Percentiles rank a stretch among this genome's conserved stretches.
Conservation (phyloP, 345 rosid genomes). For the Salix suchowensis region DNA sequence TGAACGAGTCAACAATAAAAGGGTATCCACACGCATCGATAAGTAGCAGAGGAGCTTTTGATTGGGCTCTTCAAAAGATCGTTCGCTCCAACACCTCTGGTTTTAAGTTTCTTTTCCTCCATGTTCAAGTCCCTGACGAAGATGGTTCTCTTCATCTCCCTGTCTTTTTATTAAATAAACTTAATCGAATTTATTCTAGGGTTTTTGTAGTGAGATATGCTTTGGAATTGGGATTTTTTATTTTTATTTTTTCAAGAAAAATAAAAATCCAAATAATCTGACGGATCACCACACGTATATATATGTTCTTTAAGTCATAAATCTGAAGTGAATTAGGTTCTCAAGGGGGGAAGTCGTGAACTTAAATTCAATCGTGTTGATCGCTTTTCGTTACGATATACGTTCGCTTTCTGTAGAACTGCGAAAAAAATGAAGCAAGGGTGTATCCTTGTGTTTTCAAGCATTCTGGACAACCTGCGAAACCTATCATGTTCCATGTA, state of each 20-base stretch:
- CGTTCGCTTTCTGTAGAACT: not conserved
- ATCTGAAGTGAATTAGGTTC: too few relatives aligned
- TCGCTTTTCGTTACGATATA: too few relatives aligned
- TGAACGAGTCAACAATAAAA: constrained; percentile 84
- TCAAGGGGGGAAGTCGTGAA: too few relatives aligned
- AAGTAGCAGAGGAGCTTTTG: constrained; percentile 87
- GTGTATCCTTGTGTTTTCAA: not conserved
- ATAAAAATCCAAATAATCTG: too few relatives aligned
- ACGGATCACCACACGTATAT: too few relatives aligned
- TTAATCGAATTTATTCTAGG: not conserved
- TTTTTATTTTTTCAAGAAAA: too few relatives aligned
- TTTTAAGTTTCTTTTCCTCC: constrained; percentile 87
- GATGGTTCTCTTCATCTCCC: constrained; percentile 52
- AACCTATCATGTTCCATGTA: not conserved
- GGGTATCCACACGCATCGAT: constrained; percentile 94
- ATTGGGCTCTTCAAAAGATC: constrained; percentile 85
- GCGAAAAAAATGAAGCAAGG: not conserved
- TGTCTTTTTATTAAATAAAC: not conserved
- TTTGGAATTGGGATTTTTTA: too few relatives aligned
- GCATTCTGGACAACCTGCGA: too few relatives aligned
- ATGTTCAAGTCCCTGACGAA: constrained; percentile 93
- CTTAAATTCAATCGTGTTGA: too few relatives aligned
- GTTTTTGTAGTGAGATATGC: too few relatives aligned
- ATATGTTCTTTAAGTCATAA: too few relatives aligned
- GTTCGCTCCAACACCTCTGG: constrained; percentile 69